Base-by-base conservation (phyloP, 1,139 yeast species). In the Candida smagusa region DNA sequence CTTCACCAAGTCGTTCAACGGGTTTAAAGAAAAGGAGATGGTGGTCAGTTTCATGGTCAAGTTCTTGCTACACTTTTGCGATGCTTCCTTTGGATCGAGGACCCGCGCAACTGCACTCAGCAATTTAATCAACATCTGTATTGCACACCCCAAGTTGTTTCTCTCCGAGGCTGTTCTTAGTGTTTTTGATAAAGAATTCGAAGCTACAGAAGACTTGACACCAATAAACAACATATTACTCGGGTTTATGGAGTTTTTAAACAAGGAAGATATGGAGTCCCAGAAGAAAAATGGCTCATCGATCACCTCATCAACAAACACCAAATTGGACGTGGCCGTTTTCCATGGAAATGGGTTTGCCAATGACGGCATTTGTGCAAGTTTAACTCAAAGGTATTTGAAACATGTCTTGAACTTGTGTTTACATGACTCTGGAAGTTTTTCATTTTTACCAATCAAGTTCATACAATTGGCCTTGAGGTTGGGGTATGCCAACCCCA, bases 401-500 rank as follows among this genome's bases (percentile, higher is more conserved):
- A 57, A 57, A 2, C 56, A 59, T 6, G 67, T 83, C 5, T 58
- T 83, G 25, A 58, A 60, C 3, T 55, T 80, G 22, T 77, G 88
- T 42, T 52, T 74, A 3, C 54, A 60, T 2, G 72, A 72, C 12
- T 72, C 76, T 30, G 66, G 69, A 1, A 63, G 61, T 4, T 59
- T 62, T 30, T 74, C 87, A 0, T 53, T 62, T 30, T 51, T 69
- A 3, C 78, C 85, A 1, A 69, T 82, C 6, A 65, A 70, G 28
- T 77, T 81, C 45, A 53, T 86, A 28, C 77, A 71, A 39, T 56
- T 76, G 33, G 73, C 83, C 21, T 69, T 83, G 3, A 68, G 68
- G 24, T 67, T 78, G 36, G 95, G 95, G 0, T 81, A 77, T 56
- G 84, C 84, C 0, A 86, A 84, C 51, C 96, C 95, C 1, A 76